Evolutionary conservation across 805 yeast species (phyloP).

Genomic region (Brettanomyces naardenensis): DNA sequence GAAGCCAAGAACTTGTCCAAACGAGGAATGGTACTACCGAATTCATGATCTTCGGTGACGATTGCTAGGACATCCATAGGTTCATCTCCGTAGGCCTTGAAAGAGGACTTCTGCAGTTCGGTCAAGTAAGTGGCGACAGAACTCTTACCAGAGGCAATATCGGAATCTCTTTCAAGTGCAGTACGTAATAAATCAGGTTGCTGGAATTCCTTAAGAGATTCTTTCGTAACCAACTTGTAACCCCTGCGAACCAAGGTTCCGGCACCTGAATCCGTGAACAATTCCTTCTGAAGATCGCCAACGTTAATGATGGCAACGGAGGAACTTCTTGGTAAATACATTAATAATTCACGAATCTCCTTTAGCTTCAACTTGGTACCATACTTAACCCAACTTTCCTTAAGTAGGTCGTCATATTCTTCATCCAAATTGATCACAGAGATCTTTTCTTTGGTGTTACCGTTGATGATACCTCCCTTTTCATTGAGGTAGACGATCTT

Average conservation of each 20-base stretch:
- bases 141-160: conserved; percentile 57
- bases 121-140: conserved; percentile 80
- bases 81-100: conserved; percentile 88
- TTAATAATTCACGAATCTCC: conserved; percentile 90
- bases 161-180: conserved; percentile 72
- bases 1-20: conserved; percentile 83
- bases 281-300: conserved; percentile 89
- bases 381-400: conserved; percentile 96
- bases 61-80: conserved; percentile 92
- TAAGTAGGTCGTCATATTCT: conserved; percentile 84
- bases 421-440: conserved; percentile 90
- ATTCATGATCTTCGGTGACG: conserved; percentile 42
- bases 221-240: conserved; percentile 71
- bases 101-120: conserved; percentile 50
- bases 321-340: conserved; percentile 91
- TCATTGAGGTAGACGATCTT: conserved; percentile 95
- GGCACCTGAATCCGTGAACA: conserved; percentile 98
- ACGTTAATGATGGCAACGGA: conserved; percentile 97
- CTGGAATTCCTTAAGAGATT: conserved; percentile 58
- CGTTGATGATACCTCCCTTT: conserved; percentile 95
- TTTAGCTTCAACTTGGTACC: conserved; percentile 96
- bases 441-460: conserved; percentile 83
- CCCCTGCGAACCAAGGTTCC: conserved; percentile 98
- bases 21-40: conserved; percentile 42
- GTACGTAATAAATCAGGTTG: conserved; percentile 71